Percentiles rank a stretch among this genome's conserved stretches.
Conservation (phyloP, 345 rosid species). For the Brassica juncea region DNA sequence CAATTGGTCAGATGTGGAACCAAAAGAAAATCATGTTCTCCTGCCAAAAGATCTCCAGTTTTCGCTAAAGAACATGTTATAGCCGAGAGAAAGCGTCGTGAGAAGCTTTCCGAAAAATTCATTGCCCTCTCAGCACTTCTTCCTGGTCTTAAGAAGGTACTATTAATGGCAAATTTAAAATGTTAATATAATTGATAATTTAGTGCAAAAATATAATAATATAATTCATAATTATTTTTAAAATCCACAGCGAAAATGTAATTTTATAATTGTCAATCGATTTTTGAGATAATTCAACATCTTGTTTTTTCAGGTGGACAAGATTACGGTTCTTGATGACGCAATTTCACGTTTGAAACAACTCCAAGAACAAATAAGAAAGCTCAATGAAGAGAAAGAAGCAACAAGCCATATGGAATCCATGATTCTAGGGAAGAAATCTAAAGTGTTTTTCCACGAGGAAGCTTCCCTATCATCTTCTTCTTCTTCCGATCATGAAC, state of each 20-base stretch:
- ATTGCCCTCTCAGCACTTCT: constrained; percentile 71
- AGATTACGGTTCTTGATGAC: constrained; percentile 66
- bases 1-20: constrained; percentile 23
- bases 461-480: constrained; percentile 18
- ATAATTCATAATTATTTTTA: background rate
- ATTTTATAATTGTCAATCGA: background rate
- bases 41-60: constrained; percentile 42
- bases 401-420: constrained; percentile 57
- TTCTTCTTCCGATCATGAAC: constrained; percentile 40
- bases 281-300: background rate
- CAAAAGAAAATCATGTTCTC: constrained; percentile 22
- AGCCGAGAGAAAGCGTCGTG: constrained; percentile 83
- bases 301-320: constrained; percentile 54
- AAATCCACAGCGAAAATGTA: background rate
- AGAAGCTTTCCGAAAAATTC: constrained; percentile 66
- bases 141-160: constrained; percentile 72
- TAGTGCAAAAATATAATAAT: background rate
- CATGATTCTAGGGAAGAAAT: constrained; percentile 51
- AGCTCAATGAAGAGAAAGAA: constrained; percentile 61
- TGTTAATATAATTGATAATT: background rate
- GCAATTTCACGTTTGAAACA: constrained; percentile 61
- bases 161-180: background rate
- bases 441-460: constrained; percentile 43
- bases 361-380: constrained; percentile 64
- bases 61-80: constrained; percentile 72